These are phyloP conservation scores for Acanthamoeba triangularis DNA, from an alignment of 208 protist species.

Conservation along the genomic window DNA sequence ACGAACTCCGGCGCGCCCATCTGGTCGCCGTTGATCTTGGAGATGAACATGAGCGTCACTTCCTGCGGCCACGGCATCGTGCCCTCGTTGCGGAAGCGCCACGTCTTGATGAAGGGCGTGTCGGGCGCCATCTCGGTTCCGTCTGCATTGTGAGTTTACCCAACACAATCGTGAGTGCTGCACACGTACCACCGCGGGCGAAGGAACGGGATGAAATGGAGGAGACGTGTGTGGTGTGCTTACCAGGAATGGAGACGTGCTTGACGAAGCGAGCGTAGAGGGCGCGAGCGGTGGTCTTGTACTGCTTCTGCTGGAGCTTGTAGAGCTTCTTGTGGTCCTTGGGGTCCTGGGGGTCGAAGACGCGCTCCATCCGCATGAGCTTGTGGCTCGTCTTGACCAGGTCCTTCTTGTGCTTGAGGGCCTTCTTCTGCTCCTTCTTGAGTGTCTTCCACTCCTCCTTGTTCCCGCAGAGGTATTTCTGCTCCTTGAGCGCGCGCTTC, in stretches of 20 bases:
- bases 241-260: slow-evolving; percentile 39
- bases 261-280: slow-evolving; percentile 56
- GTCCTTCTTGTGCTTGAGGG: neutral
- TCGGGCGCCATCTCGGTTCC: slow-evolving; percentile 16
- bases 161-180: too few relatives aligned
- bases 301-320: slow-evolving; percentile 41
- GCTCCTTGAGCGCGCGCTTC: slow-evolving; percentile 3
- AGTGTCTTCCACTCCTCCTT: slow-evolving; percentile 7
- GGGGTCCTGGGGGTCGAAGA: slow-evolving; percentile 25
- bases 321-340: slow-evolving; percentile 49
- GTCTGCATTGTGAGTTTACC: neutral
- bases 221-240: neutral
- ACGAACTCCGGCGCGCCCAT: slow-evolving; percentile 57
- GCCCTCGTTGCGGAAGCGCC: slow-evolving; percentile 51
- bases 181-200: neutral
- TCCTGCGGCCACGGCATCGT: slow-evolving; percentile 44
- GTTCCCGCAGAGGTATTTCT: neutral
- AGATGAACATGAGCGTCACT: slow-evolving; percentile 38
- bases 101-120: slow-evolving; percentile 33
- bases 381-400: slow-evolving; percentile 43
- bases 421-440: slow-evolving; percentile 44
- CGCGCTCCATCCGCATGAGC: slow-evolving; percentile 23
- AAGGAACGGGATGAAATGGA: neutral
- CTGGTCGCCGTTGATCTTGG: slow-evolving; percentile 21
- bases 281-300: slow-evolving; percentile 12